These are phyloP conservation scores for Cystobasidium sp. DNA, from an alignment of 1,284 basidiomycete species.

Conservation along the genomic window DNA sequence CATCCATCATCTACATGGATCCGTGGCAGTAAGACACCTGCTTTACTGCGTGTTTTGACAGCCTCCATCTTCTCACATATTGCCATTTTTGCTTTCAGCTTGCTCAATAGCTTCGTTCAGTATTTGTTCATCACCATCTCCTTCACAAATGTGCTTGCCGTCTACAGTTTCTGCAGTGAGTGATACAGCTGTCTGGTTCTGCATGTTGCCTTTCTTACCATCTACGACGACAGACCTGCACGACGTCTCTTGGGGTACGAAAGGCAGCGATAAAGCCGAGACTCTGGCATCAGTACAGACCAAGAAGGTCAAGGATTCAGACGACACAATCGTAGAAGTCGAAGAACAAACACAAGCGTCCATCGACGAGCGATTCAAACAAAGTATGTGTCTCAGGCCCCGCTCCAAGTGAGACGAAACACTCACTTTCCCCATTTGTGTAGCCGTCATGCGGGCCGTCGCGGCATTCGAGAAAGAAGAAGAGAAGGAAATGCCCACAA, in stretches of 20 bases:
- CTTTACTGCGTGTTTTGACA: conserved; percentile 63
- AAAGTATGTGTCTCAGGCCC: neutral
- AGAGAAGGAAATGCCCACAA: conserved; percentile 75
- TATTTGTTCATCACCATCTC: conserved; percentile 58
- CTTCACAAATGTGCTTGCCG: conserved; percentile 60
- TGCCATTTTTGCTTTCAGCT: neutral
- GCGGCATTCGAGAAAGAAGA: conserved; percentile 76
- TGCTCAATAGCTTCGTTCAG: conserved; percentile 41
- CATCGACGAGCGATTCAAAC: conserved; percentile 44
- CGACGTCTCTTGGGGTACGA: conserved; percentile 62
- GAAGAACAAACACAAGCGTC: conserved; percentile 41
- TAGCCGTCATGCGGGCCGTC: conserved; percentile 88
- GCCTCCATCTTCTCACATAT: neutral
- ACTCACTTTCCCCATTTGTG: conserved; percentile 69
- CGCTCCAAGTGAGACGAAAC: conserved; percentile 52
- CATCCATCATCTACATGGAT: conserved; percentile 79
- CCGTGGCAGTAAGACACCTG: conserved; percentile 76
- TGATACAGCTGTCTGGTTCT: neutral
- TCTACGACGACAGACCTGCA: conserved; percentile 15
- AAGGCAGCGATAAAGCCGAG: conserved; percentile 76
- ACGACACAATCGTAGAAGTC: conserved; percentile 41
- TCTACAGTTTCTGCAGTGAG: conserved; percentile 86
- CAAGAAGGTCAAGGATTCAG: conserved; percentile 31
- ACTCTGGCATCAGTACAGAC: conserved; percentile 31
- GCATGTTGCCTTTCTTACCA: neutral